A percentile compares a stretch with the other conserved stretches of the same genome.
Evolutionary conservation across 768 basidiomycete genomes (phyloP).

Genomic region (Boletus subcaerulescens): DNA sequence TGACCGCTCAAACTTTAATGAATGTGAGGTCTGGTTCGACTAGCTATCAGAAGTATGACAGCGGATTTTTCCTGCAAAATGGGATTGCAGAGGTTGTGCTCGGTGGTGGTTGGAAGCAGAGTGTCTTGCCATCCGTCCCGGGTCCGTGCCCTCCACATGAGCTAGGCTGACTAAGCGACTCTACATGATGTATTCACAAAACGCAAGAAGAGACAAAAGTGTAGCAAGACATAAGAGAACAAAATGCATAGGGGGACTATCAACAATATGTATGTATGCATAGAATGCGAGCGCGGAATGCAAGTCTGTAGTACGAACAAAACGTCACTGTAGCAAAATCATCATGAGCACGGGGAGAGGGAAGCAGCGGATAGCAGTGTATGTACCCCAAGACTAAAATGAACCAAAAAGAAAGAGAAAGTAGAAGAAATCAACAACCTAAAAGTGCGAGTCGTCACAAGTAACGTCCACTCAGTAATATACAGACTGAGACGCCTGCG

Average conservation of each 20-base stretch:
- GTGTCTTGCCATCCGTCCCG: not conserved
- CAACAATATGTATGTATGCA: constrained; percentile 25
- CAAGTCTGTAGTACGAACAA: constrained; percentile 23
- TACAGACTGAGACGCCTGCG: constrained; percentile 45
- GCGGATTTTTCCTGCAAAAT: constrained; percentile 4
- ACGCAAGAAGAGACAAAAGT: constrained; percentile 10
- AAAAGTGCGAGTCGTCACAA: constrained; percentile 4
- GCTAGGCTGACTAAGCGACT: constrained; percentile 21
- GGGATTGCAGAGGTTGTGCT: constrained; percentile 5
- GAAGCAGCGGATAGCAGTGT: constrained; percentile 18
- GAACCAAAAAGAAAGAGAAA: constrained; percentile 18
- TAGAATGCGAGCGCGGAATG: constrained; percentile 9
- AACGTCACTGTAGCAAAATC: constrained; percentile 20
- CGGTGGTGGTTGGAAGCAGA: constrained; percentile 23
- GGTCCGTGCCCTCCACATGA: constrained; percentile 16
- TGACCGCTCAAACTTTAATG: constrained; percentile 20
- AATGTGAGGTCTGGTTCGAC: constrained; percentile 21
- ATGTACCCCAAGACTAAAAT: constrained; percentile 15
- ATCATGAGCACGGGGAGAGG: constrained; percentile 1
- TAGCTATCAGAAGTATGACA: constrained; percentile 19
- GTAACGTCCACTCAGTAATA: constrained; percentile 50
- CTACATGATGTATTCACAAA: constrained; percentile 8
- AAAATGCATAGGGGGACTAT: constrained; percentile 20
- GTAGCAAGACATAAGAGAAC: constrained; percentile 16
- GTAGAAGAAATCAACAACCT: constrained; percentile 5